Conservation (phyloP, 768 basidiomycete species). For the Mycena vitilis region DNA sequence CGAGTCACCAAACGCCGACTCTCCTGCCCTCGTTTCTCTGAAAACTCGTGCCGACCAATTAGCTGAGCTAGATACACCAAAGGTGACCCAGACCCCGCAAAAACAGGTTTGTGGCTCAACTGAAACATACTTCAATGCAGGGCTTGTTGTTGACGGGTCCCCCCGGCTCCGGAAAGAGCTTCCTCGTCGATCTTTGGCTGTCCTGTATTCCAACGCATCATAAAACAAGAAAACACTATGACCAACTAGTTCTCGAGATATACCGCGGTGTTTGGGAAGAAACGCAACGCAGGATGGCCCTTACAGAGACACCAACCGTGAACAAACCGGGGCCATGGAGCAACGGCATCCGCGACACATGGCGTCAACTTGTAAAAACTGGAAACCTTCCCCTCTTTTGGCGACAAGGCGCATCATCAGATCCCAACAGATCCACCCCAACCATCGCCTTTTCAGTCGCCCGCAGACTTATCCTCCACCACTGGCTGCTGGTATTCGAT, state of each 20-base stretch:
- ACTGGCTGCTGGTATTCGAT: conserved; percentile 68
- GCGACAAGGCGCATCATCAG: conserved; percentile 34
- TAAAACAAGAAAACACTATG: conserved; percentile 70
- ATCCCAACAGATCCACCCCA: conserved; percentile 41
- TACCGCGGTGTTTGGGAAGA: conserved; percentile 67
- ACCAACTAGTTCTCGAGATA: conserved; percentile 64
- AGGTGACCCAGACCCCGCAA: conserved; percentile 46
- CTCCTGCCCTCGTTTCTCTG: conserved; percentile 51
- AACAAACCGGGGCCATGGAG: conserved; percentile 43
- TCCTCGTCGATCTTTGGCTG: conserved; percentile 69
- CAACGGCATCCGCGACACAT: conserved; percentile 40
- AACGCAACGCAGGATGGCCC: conserved; percentile 53
- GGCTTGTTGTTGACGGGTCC: conserved; percentile 64
- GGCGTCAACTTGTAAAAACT: conserved; percentile 47
- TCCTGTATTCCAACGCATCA: conserved; percentile 61
- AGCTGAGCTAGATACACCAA: conserved; percentile 60
- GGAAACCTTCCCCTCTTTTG: conserved; percentile 44
- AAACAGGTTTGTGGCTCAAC: background rate
- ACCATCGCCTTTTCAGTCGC: conserved; percentile 61
- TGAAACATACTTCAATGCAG: conserved; percentile 41
- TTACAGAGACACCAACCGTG: background rate
- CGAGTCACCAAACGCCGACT: conserved; percentile 15
- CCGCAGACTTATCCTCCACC: conserved; percentile 54
- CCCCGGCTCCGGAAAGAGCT: conserved; percentile 65
- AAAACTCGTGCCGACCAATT: conserved; percentile 64